Percentiles rank a stretch among this genome's conserved stretches.
phyloP scores from a whole-genome alignment of 1,139 yeast genomes.

The Yamadazyma atmosphaerica region DNA sequence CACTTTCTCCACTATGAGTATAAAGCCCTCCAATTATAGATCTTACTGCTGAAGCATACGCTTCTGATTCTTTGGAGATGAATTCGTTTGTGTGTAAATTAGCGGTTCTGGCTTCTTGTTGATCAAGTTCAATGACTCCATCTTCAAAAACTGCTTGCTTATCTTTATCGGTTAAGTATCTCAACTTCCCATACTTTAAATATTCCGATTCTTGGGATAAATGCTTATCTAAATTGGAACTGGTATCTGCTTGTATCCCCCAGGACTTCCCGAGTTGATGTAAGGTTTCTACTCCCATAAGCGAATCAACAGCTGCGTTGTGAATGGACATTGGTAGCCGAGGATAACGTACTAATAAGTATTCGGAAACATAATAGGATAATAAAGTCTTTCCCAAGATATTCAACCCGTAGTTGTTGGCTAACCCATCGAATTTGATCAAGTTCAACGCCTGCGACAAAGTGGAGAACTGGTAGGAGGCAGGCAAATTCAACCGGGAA shows the following conservation, averaged over 20 bases:
- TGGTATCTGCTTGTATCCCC: conserved; percentile 83
- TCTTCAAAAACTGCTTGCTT: conserved; percentile 43
- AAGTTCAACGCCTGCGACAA: conserved; percentile 75
- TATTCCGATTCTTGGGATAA: conserved; percentile 69
- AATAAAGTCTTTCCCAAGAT: conserved; percentile 78
- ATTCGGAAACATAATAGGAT: conserved; percentile 73
- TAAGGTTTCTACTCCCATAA: conserved; percentile 65
- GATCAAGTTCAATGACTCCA: conserved; percentile 52
- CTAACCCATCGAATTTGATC: conserved; percentile 47
- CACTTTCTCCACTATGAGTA: conserved; percentile 62
- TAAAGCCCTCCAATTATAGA: conserved; percentile 73
- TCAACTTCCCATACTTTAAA: conserved; percentile 62
- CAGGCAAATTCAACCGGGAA: conserved; percentile 66
- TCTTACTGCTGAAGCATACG: conserved; percentile 61
- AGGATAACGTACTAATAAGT: conserved; percentile 76
- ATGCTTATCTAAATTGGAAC: conserved; percentile 64
- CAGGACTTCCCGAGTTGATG: conserved; percentile 67
- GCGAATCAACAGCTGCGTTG: conserved; percentile 71
- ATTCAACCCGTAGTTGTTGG: conserved; percentile 78
- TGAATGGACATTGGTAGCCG: conserved; percentile 82
- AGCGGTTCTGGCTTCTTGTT: conserved; percentile 24
- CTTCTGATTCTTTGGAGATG: conserved; percentile 35
- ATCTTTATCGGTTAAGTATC: conserved; percentile 43
- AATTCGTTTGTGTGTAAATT: conserved; percentile 16
- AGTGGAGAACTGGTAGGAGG: conserved; percentile 58